phyloP scores from a whole-genome alignment of 768 basidiomycete species.

The Suillus occidentalis region DNA sequence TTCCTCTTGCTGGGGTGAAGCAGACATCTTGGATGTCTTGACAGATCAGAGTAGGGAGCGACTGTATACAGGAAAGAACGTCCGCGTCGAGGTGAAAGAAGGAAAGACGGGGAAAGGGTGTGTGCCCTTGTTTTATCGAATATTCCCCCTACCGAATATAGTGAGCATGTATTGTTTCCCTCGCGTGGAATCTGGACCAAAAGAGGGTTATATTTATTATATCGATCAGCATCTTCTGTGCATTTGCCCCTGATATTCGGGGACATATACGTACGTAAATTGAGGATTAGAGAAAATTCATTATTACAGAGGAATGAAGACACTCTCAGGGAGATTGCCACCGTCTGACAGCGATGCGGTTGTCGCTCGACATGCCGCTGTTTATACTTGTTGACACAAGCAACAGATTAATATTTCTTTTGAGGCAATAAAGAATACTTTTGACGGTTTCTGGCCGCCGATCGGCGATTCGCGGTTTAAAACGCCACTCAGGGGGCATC shows the following conservation, averaged over 20 bases:
- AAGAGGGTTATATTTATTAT: constrained; percentile 59
- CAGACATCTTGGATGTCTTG: constrained; percentile 51
- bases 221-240: constrained; percentile 50
- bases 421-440: background rate
- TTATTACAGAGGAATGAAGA: constrained; percentile 29
- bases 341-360: constrained; percentile 18
- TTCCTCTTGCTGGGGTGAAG: constrained; percentile 58
- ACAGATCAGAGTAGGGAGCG: constrained; percentile 20
- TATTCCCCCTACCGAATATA: constrained; percentile 68
- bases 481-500: constrained; percentile 16
- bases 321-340: constrained; percentile 25
- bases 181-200: constrained; percentile 62
- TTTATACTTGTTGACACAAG: constrained; percentile 11
- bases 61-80: constrained; percentile 24
- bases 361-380: constrained; percentile 10
- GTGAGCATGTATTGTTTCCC: constrained; percentile 62
- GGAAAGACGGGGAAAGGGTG: constrained; percentile 64
- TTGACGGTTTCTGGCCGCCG: constrained; percentile 17
- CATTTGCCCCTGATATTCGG: constrained; percentile 58
- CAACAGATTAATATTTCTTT: constrained; percentile 5
- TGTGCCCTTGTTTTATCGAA: constrained; percentile 74
- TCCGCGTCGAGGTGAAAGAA: constrained; percentile 42
- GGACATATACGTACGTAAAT: constrained; percentile 62
- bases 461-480: constrained; percentile 33
- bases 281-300: constrained; percentile 35